Percentiles rank a stretch among this genome's conserved stretches.
These are phyloP conservation scores for Lupinus albus DNA, from an alignment of 306 rosid genomes.

Conservation along the genomic window DNA sequence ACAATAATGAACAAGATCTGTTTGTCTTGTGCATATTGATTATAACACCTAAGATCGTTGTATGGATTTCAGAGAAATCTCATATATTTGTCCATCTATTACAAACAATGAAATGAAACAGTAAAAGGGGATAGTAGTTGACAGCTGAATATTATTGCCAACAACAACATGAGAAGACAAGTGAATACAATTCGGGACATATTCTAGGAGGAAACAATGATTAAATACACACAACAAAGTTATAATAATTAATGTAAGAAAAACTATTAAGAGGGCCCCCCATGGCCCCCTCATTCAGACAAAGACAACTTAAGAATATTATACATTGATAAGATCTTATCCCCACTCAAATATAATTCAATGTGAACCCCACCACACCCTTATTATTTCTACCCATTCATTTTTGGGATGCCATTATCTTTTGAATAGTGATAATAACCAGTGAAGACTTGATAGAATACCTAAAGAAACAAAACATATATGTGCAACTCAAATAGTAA, in stretches of 20 bases:
- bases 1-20: conserved; percentile 61
- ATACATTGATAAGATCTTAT: conserved; percentile 40
- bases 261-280: conserved; percentile 28
- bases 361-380: conserved; percentile 43
- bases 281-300: conserved; percentile 45
- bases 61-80: conserved; percentile 44
- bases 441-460: conserved; percentile 44
- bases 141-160: conserved; percentile 45
- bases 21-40: conserved; percentile 61
- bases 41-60: conserved; percentile 46
- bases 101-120: conserved; percentile 55
- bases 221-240: conserved; percentile 49
- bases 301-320: conserved; percentile 57
- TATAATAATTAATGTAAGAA: conserved; percentile 38
- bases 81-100: conserved; percentile 56
- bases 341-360: conserved; percentile 43
- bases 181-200: conserved; percentile 60
- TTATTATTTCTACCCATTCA: conserved; percentile 37
- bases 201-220: conserved; percentile 60
- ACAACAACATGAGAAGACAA: conserved; percentile 60
- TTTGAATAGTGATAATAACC: conserved; percentile 41
- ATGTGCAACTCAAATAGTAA: conserved; percentile 47
- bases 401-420: conserved; percentile 36
- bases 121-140: conserved; percentile 34
- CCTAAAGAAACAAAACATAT: conserved; percentile 33